phyloP scores from a whole-genome alignment of 2,329 filamentous ascomycete species.

The Alternaria consortialis region DNA sequence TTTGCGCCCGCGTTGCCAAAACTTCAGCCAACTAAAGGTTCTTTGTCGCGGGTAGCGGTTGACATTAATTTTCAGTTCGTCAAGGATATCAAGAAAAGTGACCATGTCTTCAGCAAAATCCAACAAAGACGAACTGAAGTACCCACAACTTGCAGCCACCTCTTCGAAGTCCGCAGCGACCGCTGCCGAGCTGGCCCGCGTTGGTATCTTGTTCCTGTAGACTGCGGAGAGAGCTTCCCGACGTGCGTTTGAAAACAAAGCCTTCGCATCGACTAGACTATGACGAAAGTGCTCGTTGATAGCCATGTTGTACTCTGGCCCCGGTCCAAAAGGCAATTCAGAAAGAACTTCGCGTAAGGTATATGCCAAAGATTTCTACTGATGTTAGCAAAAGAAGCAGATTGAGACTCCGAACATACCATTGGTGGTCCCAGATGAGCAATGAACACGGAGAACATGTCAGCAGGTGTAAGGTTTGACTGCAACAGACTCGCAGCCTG shows the following conservation, averaged over 20 bases:
- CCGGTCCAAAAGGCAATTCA: slow-evolving; percentile 80
- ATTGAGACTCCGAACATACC: slow-evolving; percentile 51
- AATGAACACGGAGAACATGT: slow-evolving; percentile 94
- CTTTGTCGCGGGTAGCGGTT: slow-evolving; percentile 69
- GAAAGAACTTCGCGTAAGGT: slow-evolving; percentile 89
- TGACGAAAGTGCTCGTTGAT: slow-evolving; percentile 82
- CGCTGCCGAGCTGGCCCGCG: slow-evolving; percentile 72
- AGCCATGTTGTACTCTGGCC: slow-evolving; percentile 72
- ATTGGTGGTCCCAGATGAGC: slow-evolving; percentile 88
- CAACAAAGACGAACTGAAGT: slow-evolving; percentile 91
- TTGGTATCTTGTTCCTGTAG: slow-evolving; percentile 80
- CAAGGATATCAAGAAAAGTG: slow-evolving; percentile 81
- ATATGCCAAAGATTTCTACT: slow-evolving; percentile 84
- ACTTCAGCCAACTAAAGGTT: slow-evolving; percentile 84
- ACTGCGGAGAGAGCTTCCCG: slow-evolving; percentile 78
- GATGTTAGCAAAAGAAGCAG: slow-evolving; percentile 28
- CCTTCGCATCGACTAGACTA: slow-evolving; percentile 81
- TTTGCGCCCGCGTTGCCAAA: slow-evolving; percentile 67
- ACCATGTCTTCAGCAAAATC: slow-evolving; percentile 92
- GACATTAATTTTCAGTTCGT: slow-evolving; percentile 80
- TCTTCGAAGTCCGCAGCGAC: slow-evolving; percentile 95
- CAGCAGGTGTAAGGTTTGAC: slow-evolving; percentile 66
- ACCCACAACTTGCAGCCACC: slow-evolving; percentile 95
- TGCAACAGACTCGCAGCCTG: slow-evolving; percentile 40
- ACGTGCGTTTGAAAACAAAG: slow-evolving; percentile 79